Evolutionary conservation across 1,284 basidiomycete genomes (phyloP).

Genomic region (Apiotrichum sp.): DNA sequence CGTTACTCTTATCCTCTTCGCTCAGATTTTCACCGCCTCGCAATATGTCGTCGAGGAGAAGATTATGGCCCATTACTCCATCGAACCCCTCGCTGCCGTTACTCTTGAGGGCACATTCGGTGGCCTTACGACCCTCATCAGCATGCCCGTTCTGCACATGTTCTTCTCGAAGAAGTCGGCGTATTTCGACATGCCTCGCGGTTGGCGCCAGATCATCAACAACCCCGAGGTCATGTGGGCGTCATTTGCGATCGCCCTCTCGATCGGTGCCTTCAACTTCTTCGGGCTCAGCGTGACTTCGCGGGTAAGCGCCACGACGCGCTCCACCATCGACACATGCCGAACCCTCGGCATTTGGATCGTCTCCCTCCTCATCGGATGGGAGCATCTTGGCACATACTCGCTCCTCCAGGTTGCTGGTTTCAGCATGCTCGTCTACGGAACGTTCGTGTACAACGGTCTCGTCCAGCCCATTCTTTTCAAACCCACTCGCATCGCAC

Average conservation of each 20-base stretch:
- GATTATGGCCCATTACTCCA: slow-evolving; percentile 79
- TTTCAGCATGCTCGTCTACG: slow-evolving; percentile 76
- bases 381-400: slow-evolving; percentile 80
- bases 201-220: slow-evolving; percentile 80
- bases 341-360: slow-evolving; percentile 77
- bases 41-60: slow-evolving; percentile 78
- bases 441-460: slow-evolving; percentile 58
- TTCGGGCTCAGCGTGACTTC: slow-evolving; percentile 89
- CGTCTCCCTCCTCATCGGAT: slow-evolving; percentile 77
- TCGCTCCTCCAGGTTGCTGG: slow-evolving; percentile 81
- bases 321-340: slow-evolving; percentile 90
- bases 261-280: slow-evolving; percentile 92
- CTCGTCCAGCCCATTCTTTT: slow-evolving; percentile 64
- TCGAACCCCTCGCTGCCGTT: slow-evolving; percentile 89
- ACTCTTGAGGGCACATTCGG: slow-evolving; percentile 94
- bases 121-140: slow-evolving; percentile 54
- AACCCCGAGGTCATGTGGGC: slow-evolving; percentile 72
- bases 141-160: slow-evolving; percentile 48
- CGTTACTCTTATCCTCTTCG: slow-evolving; percentile 85
- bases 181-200: slow-evolving; percentile 87
- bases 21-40: slow-evolving; percentile 67
- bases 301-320: slow-evolving; percentile 79
- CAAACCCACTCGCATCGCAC: slow-evolving; percentile 28
- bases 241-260: slow-evolving; percentile 68
- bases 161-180: slow-evolving; percentile 60